Percentiles rank a stretch among this genome's conserved stretches.
phyloP scores from a whole-genome alignment of 495 filamentous ascomycete genomes.

The Aspergillus carlsbadensis region DNA sequence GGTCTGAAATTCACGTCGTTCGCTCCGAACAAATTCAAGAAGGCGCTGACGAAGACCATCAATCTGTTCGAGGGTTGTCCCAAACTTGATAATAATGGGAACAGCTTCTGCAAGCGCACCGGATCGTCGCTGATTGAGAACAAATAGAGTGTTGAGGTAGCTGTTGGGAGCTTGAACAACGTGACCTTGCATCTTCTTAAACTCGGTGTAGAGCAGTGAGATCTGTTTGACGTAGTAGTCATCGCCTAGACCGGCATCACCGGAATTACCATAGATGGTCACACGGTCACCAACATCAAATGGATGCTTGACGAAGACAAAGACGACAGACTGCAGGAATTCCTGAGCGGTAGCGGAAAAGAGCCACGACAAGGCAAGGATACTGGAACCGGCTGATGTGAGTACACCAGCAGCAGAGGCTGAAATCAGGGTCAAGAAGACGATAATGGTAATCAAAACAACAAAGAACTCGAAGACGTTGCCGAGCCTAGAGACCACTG shows the following conservation, averaged over 20 bases:
- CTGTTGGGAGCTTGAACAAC: conserved; percentile 95
- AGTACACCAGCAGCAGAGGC: conserved; percentile 82
- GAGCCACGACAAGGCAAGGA: conserved; percentile 88
- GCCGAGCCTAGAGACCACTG: conserved; percentile 89
- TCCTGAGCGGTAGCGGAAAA: conserved; percentile 92
- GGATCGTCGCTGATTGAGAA: conserved; percentile 90
- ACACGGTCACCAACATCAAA: conserved; percentile 97
- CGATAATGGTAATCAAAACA: conserved; percentile 70
- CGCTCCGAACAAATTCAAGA: conserved; percentile 76
- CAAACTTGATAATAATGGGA: conserved; percentile 81
- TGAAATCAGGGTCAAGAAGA: conserved; percentile 87
- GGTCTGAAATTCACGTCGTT: conserved; percentile 88
- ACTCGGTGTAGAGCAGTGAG: conserved; percentile 91
- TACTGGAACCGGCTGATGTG: conserved; percentile 79
- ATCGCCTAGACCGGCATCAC: conserved; percentile 71
- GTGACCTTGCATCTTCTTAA: conserved; percentile 97
- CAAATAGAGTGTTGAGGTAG: conserved; percentile 87
- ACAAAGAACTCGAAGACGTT: conserved; percentile 86
- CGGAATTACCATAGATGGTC: conserved; percentile 87
- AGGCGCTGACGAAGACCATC: conserved; percentile 80
- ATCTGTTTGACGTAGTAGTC: conserved; percentile 97
- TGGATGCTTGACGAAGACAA: conserved; percentile 97
- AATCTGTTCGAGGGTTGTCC: conserved; percentile 83
- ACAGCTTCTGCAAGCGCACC: conserved; percentile 87
- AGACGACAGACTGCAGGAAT: conserved; percentile 86